Evolutionary conservation across 345 rosid species (phyloP).

Genomic region (Citrus sp.): DNA sequence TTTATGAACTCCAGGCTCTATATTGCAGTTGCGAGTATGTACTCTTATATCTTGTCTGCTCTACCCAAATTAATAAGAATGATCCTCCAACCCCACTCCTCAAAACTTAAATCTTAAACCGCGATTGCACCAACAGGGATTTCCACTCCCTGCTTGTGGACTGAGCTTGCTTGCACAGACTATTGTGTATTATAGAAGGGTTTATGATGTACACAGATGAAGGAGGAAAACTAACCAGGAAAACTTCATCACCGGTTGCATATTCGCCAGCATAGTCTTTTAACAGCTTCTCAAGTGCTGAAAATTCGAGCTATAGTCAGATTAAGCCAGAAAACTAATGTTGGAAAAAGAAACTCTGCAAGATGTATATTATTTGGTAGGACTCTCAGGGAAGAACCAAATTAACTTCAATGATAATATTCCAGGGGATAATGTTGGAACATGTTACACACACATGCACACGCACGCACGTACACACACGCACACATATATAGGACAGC

Average conservation of each 20-base stretch:
- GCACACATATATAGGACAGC: no score
- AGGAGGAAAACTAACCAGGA: constrained; percentile 47
- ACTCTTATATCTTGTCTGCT: no score
- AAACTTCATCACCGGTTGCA: constrained; percentile 76
- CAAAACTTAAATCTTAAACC: neutral
- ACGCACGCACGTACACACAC: no score
- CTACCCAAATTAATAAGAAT: neutral
- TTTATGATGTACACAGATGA: constrained; percentile 4
- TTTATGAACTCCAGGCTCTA: neutral
- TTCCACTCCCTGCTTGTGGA: neutral
- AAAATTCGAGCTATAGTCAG: constrained; percentile 13
- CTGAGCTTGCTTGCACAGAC: no score
- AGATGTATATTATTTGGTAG: constrained; percentile 1
- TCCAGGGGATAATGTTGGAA: neutral
- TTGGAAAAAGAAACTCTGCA: neutral
- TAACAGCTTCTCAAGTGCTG: constrained; percentile 76
- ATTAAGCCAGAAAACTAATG: neutral
- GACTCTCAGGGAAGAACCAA: neutral
- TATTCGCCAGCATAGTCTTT: constrained; percentile 60
- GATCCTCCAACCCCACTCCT: neutral
- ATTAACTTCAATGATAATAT: neutral
- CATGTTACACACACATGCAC: no score
- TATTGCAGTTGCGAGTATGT: no score
- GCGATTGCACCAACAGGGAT: neutral
- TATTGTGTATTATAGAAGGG: neutral